Evolutionary conservation across 2,329 filamentous ascomycete genomes (phyloP).

Genomic region (Aspergillus awamori): DNA sequence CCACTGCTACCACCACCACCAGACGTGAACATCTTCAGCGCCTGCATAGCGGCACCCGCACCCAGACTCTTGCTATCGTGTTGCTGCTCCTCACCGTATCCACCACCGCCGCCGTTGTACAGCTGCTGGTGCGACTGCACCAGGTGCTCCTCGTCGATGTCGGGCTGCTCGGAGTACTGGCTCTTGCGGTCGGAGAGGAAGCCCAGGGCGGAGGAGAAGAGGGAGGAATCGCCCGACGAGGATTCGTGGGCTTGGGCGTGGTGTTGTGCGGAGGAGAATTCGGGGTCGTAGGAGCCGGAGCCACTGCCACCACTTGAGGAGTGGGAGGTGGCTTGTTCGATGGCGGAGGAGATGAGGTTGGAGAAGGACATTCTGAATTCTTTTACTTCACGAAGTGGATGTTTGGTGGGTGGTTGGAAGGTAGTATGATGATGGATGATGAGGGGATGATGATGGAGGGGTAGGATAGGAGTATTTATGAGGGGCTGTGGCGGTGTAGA

Average conservation of each 20-base stretch:
- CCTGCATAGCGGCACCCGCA: constrained; percentile 58
- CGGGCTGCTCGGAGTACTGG: constrained; percentile 51
- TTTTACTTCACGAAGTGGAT: background rate
- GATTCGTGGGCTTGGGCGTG: constrained; percentile 60
- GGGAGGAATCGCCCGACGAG: constrained; percentile 48
- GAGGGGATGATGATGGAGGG: background rate
- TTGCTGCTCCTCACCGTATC: constrained; percentile 15
- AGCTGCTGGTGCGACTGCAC: constrained; percentile 75
- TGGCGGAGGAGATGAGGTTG: constrained; percentile 20
- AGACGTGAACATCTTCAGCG: constrained; percentile 72
- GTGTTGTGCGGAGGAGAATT: constrained; percentile 57
- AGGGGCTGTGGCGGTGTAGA: constrained; percentile 19
- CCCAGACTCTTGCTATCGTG: constrained; percentile 51
- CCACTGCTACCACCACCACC: constrained; percentile 45
- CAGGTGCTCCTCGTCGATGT: constrained; percentile 66
- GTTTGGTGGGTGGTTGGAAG: background rate
- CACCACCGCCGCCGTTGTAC: constrained; percentile 57
- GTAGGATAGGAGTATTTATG: constrained; percentile 7
- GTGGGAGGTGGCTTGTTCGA: constrained; percentile 16
- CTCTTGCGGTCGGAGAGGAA: constrained; percentile 55
- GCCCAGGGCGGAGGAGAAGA: constrained; percentile 62
- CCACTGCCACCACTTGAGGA: too few relatives aligned
- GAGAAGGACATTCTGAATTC: constrained; percentile 28
- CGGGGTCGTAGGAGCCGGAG: constrained; percentile 34
- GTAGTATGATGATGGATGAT: background rate